These are phyloP conservation scores for Neolentinus lepideus DNA, from an alignment of 1,284 basidiomycete species.

Conservation along the genomic window DNA sequence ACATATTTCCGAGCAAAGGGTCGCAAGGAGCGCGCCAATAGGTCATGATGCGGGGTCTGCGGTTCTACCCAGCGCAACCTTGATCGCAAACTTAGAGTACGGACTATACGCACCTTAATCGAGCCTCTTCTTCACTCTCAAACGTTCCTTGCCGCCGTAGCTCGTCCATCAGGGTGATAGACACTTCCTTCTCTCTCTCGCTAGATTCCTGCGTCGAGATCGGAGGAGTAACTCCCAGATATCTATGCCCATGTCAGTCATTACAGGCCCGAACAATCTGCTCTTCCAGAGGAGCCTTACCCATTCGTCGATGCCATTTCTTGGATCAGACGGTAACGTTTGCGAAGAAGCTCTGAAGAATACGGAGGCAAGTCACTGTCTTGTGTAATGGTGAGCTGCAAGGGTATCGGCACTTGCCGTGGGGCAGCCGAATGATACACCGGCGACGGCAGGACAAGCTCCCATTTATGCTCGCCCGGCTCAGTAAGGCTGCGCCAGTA, in stretches of 20 bases:
- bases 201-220: conserved; percentile 79
- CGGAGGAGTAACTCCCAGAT: conserved; percentile 83
- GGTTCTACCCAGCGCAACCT: background rate
- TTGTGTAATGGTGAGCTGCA: background rate
- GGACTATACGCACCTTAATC: conserved; percentile 64
- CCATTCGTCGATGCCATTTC: conserved; percentile 32
- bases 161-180: conserved; percentile 83
- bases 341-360: background rate
- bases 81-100: background rate
- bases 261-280: background rate
- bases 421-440: background rate
- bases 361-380: background rate
- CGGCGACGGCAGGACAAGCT: no score
- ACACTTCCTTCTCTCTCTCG: conserved; percentile 75
- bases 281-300: conserved; percentile 14
- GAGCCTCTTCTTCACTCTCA: conserved; percentile 86
- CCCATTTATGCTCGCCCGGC: no score
- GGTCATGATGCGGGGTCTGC: no score
- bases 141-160: conserved; percentile 83
- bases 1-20: no score
- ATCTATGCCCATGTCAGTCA: conserved; percentile 29
- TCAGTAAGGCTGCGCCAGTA: background rate
- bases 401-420: background rate
- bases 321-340: conserved; percentile 1
- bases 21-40: no score